Evolutionary conservation across 1,139 yeast species (phyloP), one percentile per base, ranked within the genome.

Genomic region (Yamadazyma dushanensis): DNA sequence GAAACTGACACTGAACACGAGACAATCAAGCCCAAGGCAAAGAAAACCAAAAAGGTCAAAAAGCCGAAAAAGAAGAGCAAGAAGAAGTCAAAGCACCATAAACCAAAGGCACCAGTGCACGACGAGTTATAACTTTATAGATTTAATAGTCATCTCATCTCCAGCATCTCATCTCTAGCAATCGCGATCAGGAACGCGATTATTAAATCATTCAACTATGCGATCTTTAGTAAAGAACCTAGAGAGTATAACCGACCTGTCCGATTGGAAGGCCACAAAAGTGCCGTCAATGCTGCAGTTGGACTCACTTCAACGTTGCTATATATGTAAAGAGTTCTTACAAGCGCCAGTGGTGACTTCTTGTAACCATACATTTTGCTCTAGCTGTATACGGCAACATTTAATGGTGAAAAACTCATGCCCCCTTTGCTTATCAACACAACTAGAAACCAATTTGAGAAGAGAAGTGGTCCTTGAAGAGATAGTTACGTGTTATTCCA

Each of bases 281-380:
- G 51, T 82, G 4, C 89, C 95, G 5, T 61, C 58, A 17, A 55
- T 89, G 8, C 51, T 71, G 2, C 80, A 75, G 34, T 61, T 90
- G 5, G 97, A 90, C 45, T 69, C 85, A 2, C 66, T 83, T 13
- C 68, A 89, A 39, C 59, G 96, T 51, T 92, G 98, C 53, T 89
- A 83, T 49, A 84, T 92, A n/a, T 92, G 98, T 57, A 88, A 90
- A 53, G 97, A 89, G 42, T 78, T 83, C 45, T 67, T 86, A 42
- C 71, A 64, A 30, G 90, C 94, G 0, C 97, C 98, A 1, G 89
- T 88, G 37, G 65, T 85, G 29, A 86, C 97, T 1, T 73, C 83
- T 5, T 90, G 97, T 62, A 83, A 86, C 32, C 97, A 92, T 56
- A 83, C 94, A 0, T 92, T 89, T 55, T 92, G 98, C 57, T 88